Percentiles rank a stretch among this genome's conserved stretches.
phyloP scores from a whole-genome alignment of 1,284 basidiomycete species.

The Cutaneotrichosporon spelunceum region DNA sequence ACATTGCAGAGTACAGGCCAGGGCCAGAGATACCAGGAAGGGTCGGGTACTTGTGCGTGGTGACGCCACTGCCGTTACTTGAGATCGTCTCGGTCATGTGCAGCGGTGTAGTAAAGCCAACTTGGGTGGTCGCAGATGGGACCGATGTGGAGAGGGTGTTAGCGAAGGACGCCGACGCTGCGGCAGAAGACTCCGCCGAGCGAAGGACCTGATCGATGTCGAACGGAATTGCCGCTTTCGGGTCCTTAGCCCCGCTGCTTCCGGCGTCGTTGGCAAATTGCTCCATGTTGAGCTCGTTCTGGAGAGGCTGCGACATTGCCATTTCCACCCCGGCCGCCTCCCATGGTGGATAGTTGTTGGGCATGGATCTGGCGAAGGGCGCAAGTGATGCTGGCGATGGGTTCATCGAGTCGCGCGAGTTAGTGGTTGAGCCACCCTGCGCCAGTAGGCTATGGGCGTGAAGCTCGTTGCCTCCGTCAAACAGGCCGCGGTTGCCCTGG shows the following conservation, averaged over 20 bases:
- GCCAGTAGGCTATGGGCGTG: conserved; percentile 54
- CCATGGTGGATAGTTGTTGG: conserved; percentile 26
- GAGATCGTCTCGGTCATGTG: conserved; percentile 5
- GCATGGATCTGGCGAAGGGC: conserved; percentile 28
- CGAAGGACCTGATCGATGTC: conserved; percentile 6
- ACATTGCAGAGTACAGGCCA: conserved; percentile 38
- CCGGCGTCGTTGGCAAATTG: conserved; percentile 17
- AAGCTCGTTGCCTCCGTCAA: conserved; percentile 44
- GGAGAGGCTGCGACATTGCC: conserved; percentile 27
- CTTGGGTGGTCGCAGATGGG: conserved; percentile 1
- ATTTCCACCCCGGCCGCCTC: conserved; percentile 21
- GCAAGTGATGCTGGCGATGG: conserved; percentile 22
- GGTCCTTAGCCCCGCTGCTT: conserved; percentile 7
- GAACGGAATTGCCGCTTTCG: conserved; percentile 10
- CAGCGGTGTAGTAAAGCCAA: background rate
- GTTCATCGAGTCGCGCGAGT: conserved; percentile 57
- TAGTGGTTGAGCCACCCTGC: conserved; percentile 19
- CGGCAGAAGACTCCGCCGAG: background rate
- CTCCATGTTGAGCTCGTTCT: conserved; percentile 26
- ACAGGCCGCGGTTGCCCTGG: conserved; percentile 38
- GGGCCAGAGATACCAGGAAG: conserved; percentile 50
- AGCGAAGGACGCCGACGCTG: background rate
- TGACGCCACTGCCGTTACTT: conserved; percentile 10
- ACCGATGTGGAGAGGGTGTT: conserved; percentile 5
- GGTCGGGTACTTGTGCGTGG: conserved; percentile 19